Evolutionary conservation across 257 asterid genomes (phyloP).

Genomic region (Jasminum sambac): DNA sequence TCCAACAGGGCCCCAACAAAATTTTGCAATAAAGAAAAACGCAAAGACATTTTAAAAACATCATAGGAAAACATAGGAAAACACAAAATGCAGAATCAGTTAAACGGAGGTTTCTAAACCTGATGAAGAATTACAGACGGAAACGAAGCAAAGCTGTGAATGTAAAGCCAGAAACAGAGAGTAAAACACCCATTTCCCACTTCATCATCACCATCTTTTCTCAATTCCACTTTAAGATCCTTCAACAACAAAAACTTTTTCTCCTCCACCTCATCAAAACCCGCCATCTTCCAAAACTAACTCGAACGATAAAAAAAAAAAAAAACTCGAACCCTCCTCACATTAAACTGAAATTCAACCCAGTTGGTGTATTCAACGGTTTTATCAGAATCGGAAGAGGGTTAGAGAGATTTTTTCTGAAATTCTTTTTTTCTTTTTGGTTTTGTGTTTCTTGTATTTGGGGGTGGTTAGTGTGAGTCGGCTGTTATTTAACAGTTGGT

Average conservation of each 20-base stretch:
- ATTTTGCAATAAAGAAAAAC: background rate
- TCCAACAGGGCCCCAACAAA: background rate
- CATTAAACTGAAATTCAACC: slow-evolving; percentile 15
- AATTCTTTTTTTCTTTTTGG: background rate
- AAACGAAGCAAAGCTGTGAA: slow-evolving; percentile 40
- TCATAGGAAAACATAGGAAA: background rate
- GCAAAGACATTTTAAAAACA: background rate
- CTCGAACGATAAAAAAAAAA: slow-evolving; percentile 28
- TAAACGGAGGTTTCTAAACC: slow-evolving; percentile 41
- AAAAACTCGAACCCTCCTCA: slow-evolving; percentile 23
- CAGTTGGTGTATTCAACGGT: slow-evolving; percentile 5
- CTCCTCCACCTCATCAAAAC: slow-evolving; percentile 31
- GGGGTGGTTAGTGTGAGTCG: slow-evolving; percentile 48
- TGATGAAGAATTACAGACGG: slow-evolving; percentile 65
- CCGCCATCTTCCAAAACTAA: slow-evolving; percentile 32
- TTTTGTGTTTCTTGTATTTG: slow-evolving; percentile 12
- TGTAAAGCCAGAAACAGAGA: slow-evolving; percentile 82
- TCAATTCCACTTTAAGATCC: slow-evolving; percentile 59
- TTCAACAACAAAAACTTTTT: slow-evolving; percentile 51
- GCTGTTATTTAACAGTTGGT: slow-evolving; percentile 87
- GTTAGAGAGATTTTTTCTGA: slow-evolving; percentile 6
- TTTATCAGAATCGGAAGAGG: slow-evolving; percentile 7
- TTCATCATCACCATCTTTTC: slow-evolving; percentile 33
- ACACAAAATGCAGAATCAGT: slow-evolving; percentile 11
- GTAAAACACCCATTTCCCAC: slow-evolving; percentile 46